Base-by-base conservation (phyloP, 768 basidiomycete genomes). In the Leccinum imitatum region DNA sequence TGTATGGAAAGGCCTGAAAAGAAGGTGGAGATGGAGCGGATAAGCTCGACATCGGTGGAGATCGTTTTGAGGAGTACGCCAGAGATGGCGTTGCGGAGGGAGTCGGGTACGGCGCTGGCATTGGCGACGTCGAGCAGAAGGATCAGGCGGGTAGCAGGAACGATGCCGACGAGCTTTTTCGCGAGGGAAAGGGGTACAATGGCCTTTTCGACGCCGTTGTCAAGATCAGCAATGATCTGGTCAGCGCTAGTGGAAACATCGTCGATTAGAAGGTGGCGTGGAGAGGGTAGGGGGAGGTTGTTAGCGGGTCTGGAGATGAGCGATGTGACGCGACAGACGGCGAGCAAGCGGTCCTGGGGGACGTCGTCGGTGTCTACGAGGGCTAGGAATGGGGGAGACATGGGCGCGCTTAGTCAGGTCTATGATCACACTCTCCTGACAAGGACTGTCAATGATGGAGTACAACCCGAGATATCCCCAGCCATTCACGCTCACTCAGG, bases 51-150 rank as follows among this genome's bases (percentile, higher is more conserved):
- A 71, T 92, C 90, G 55, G 89, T 79, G 4, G 84, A 79, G 7
- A 84, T 79, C 2, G 88, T 86, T 72, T 91, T 93, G 69, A 93
- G 83, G 47, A 94, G 78, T 5, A 94, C 87, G 54, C 90, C 91
- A 31, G 90, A 89, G 56, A 91, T 85, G 17, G 84, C 85, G 65
- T 79, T 85, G 30, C 89, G 84, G 54, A 90, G 79, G 63, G 80
- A 87, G 71, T 92, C 89, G 5, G 89, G 84, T 37, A 93, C 85
- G 17, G 90, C 86, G 64, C 83, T 89, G 62, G 85, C 84, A 63
- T 85, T 88, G 58, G 79, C 84, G 31, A 86, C 86, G 63, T 91
- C 90, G 59, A 95, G 80, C 30, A 91, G 81, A 54, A 97, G 81
- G 48, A 91, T 71, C 56, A 98, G 76, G 17, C 94, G 83, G 21